These are phyloP conservation scores for Solanum infundibuliforme DNA, from an alignment of 257 asterid genomes.

Conservation along the genomic window DNA sequence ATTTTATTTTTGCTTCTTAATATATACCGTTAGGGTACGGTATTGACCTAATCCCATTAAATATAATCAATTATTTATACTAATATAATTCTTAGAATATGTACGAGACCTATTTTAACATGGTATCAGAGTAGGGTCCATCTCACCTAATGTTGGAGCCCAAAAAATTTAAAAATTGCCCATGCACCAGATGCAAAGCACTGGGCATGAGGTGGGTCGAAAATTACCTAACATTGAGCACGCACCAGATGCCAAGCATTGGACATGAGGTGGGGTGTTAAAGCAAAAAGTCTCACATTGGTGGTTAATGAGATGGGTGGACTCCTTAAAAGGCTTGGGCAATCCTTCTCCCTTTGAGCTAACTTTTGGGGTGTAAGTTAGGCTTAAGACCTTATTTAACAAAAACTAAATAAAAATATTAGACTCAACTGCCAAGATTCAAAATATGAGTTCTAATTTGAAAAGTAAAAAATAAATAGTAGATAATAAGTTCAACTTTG, in stretches of 20 bases:
- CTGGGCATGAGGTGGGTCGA: too few species aligned
- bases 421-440: background rate
- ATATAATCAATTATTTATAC: background rate
- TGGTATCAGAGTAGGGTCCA: too few species aligned
- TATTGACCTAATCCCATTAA: background rate
- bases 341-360: too few species aligned
- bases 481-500: background rate
- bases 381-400: background rate
- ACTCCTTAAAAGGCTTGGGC: too few species aligned
- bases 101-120: background rate
- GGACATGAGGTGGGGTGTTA: too few species aligned
- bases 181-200: too few species aligned
- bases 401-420: background rate
- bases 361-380: background rate
- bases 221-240: too few species aligned
- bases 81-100: background rate
- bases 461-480: background rate
- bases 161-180: too few species aligned
- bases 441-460: background rate
- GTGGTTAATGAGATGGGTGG: too few species aligned
- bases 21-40: background rate
- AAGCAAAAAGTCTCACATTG: too few species aligned
- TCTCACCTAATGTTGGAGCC: too few species aligned
- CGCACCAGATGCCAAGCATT: too few species aligned
- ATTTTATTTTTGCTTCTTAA: background rate